Evolutionary conservation across 352 stramenopile species (phyloP).

Genomic region (Pelagophyceae sp.): DNA sequence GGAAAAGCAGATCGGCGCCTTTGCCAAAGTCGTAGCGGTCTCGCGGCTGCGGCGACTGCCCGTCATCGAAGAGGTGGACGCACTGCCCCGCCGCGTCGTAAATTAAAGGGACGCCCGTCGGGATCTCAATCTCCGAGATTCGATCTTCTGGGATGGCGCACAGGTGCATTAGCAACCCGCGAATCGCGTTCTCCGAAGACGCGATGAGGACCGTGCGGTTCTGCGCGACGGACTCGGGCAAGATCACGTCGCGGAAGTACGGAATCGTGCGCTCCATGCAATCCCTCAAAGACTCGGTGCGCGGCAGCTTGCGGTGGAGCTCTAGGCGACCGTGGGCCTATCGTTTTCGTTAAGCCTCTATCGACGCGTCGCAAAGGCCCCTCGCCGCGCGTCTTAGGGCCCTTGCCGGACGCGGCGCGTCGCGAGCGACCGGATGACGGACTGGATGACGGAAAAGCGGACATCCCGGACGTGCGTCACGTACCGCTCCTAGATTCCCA

Average conservation of each 20-base stretch:
- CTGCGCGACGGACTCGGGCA: slow-evolving; percentile 66
- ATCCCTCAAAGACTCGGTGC: slow-evolving; percentile 39
- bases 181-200: slow-evolving; percentile 84
- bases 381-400: too few relatives aligned
- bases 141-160: slow-evolving; percentile 82
- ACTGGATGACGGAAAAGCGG: slow-evolving; percentile 40
- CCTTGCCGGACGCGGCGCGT: slow-evolving; percentile 37
- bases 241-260: slow-evolving; percentile 81
- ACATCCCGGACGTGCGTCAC: slow-evolving; percentile 50
- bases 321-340: slow-evolving; percentile 31
- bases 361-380: too few relatives aligned
- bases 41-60: slow-evolving; percentile 31
- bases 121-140: slow-evolving; percentile 87
- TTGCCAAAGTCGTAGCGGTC: slow-evolving; percentile 45
- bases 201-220: slow-evolving; percentile 85
- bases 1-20: slow-evolving; percentile 47
- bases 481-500: too few relatives aligned
- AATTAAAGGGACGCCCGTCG: slow-evolving; percentile 83
- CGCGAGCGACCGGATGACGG: slow-evolving; percentile 42
- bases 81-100: slow-evolving; percentile 74
- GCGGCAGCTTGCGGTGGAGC: background rate
- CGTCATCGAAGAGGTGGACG: slow-evolving; percentile 48
- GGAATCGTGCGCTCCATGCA: slow-evolving; percentile 76
- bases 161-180: slow-evolving; percentile 85
- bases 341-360: background rate